Base-by-base conservation (phyloP, 345 rosid genomes). In the Heritiera littoralis region DNA sequence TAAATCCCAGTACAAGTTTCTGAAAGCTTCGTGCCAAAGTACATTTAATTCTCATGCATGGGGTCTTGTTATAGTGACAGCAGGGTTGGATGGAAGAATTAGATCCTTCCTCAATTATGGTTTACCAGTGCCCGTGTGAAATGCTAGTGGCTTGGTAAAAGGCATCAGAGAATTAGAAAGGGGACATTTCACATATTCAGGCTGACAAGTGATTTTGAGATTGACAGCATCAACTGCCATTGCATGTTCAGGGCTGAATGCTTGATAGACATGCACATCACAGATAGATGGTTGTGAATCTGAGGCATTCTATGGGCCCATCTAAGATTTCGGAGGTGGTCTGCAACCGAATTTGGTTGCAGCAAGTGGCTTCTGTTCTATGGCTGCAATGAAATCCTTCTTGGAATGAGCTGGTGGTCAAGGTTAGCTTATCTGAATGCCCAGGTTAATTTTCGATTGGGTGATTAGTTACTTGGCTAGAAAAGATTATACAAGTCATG, bases 51-150 rank as follows among this genome's bases (percentile, higher is more conserved):
- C 91, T 78, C 97, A 94, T 72, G 86, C 91, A 2, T 96, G 99
- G 98, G 97, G 95, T 63, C 85, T 96, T 30, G 99, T 96, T 69
- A 89, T 96, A 17, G 97, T 94, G 83, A 94, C 98, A 1, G 98
- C 95, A 7, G 97, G 99, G 15, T 89, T 90, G 90, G 98, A 96
- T 81, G 99, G 99, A 78, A 88, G 94, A 73, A 96, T 96, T 73
- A 87, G 92, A 84, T 89, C 97, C 20, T 96, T 92, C 86, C 93
- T 88, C 81, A 96, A 94, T 86, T 92, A 96, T 69, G 99, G 99
- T 6, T 84, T 94, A 49, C 99, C 98, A 1, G 92, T 89, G 43
- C 78, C 89, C 2, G 86, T 78, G 59, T 93, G 89, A 95, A 68
- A 61, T 65, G 58, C 48, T 54, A 17, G 69, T 52, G 49, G 59